Evolutionary conservation across 1,139 yeast species (phyloP).

Genomic region (Pneumocystis jirovecii): DNA sequence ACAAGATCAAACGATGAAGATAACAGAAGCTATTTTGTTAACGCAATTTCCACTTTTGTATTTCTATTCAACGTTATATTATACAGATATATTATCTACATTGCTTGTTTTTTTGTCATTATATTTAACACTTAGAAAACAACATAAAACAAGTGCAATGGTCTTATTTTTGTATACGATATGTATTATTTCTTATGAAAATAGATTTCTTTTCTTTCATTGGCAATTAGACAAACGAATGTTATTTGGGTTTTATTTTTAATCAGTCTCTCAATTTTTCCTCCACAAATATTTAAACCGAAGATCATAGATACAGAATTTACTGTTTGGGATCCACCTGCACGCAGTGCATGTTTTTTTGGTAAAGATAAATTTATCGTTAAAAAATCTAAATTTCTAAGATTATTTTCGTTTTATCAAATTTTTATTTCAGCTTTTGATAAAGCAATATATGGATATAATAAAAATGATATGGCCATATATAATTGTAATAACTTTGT

Average conservation of each 20-base stretch:
- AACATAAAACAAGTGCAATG: slow-evolving; percentile 4
- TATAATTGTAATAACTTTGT: slow-evolving; percentile 34
- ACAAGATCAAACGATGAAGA: slow-evolving; percentile 31
- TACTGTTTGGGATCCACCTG: slow-evolving; percentile 4
- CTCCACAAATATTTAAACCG: slow-evolving; percentile 29
- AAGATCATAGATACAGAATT: slow-evolving; percentile 6
- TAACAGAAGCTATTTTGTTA: slow-evolving; percentile 18
- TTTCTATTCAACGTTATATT: slow-evolving; percentile 61
- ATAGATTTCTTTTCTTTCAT: slow-evolving; percentile 16
- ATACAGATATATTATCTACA: slow-evolving; percentile 90
- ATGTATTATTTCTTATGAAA: not conserved
- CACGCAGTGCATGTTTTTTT: slow-evolving; percentile 1
- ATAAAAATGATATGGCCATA: slow-evolving; percentile 1
- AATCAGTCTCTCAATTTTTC: slow-evolving; percentile 39
- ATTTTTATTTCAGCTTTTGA: not conserved
- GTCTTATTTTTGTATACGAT: not conserved
- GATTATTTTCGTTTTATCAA: slow-evolving; percentile 3
- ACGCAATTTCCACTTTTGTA: slow-evolving; percentile 54
- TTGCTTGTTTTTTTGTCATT: slow-evolving; percentile 43
- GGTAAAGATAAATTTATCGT: not conserved
- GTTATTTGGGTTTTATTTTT: slow-evolving; percentile 68
- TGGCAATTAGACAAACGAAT: slow-evolving; percentile 79
- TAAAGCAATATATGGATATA: not conserved
- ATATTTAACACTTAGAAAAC: slow-evolving; percentile 19
- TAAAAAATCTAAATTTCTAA: not conserved